These are phyloP conservation scores for Rosellinia necatrix DNA, from an alignment of 2,329 filamentous ascomycete genomes.

Conservation along the genomic window DNA sequence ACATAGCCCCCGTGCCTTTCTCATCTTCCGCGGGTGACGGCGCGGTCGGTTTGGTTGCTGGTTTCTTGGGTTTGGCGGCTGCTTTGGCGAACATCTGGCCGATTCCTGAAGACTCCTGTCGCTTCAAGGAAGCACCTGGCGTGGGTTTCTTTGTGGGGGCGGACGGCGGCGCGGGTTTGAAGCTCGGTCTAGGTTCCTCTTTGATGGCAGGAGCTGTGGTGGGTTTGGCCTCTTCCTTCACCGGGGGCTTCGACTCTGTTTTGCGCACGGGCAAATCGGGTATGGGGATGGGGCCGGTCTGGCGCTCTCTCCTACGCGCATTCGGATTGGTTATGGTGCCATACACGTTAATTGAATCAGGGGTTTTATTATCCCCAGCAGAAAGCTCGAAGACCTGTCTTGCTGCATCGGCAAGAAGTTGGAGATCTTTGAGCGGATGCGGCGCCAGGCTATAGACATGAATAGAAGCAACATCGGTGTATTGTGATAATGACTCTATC, in stretches of 20 bases:
- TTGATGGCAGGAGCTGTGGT: constrained; percentile 39
- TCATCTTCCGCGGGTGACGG: constrained; percentile 31
- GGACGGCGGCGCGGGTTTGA: constrained; percentile 37
- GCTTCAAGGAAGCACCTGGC: constrained; percentile 53
- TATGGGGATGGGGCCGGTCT: constrained; percentile 36
- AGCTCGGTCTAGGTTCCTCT: constrained; percentile 42
- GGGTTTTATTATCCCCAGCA: constrained; percentile 59
- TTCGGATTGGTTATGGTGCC: constrained; percentile 77
- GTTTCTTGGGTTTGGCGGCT: constrained; percentile 41
- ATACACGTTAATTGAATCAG: constrained; percentile 64
- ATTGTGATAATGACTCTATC: constrained; percentile 68
- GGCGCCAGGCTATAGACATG: constrained; percentile 87
- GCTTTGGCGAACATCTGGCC: constrained; percentile 43
- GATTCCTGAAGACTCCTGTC: constrained; percentile 44
- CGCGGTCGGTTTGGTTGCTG: constrained; percentile 24
- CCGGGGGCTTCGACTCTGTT: constrained; percentile 35
- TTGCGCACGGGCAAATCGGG: constrained; percentile 38
- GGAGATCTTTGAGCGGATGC: constrained; percentile 70
- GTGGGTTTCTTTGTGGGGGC: constrained; percentile 48
- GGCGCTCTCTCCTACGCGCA: constrained; percentile 58
- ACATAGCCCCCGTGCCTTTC: constrained; percentile 30
- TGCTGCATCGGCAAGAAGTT: constrained; percentile 71
- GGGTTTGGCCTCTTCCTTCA: constrained; percentile 45
- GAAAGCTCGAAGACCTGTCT: constrained; percentile 63
- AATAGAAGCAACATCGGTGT: constrained; percentile 75